Evolutionary conservation across 2,329 filamentous ascomycete species (phyloP), one percentile per base, ranked within the genome.

Genomic region (Diaporthe sp.): DNA sequence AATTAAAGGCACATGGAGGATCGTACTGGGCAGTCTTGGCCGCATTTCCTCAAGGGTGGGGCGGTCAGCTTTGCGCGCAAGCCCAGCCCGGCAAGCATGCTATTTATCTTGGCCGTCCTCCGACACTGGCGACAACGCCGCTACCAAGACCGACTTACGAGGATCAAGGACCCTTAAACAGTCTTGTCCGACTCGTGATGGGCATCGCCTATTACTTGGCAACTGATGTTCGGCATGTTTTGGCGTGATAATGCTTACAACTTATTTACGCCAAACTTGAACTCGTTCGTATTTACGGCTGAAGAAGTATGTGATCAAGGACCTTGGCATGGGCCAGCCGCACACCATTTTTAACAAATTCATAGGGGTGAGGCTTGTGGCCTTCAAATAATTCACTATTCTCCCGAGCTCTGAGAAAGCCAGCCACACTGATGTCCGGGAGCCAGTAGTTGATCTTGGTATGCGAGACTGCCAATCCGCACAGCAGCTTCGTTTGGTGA

Each of bases 181-280:
- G 61, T 66, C 61, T 66, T 66, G 61, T 66, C 42, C 42, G 12
- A 35, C 61, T 66, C 61, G 61, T 66, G 61, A 66, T 66, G 19
- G 13, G 3, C 61, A 42, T 25, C 19, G 17, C 2, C 61, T n/a
- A 50, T 66, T 50, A 50, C 61, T 66, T 66, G 61, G 61, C 61
- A 50, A 50, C 61, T 66, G 12, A 19, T 35, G 19, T 35, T 35
- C 19, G 4, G 7, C 7, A 19, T 50, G 7, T 35, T 35, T 35
- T 35, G 28, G n/a, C 42, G 22, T 19, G 2, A 35, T 25, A 30
- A 50, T 66, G 61, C 42, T 19, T 66, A 35, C 28, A 35, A 35
- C 9, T 35, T 66, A 28, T 66, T 66, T 66, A 66, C 4, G 28
- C 25, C 28, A 35, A 35, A 50, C 61, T 25, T 28, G 13, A 42